Evolutionary conservation across 345 rosid species (phyloP).

Genomic region (Boechera retrofracta): DNA sequence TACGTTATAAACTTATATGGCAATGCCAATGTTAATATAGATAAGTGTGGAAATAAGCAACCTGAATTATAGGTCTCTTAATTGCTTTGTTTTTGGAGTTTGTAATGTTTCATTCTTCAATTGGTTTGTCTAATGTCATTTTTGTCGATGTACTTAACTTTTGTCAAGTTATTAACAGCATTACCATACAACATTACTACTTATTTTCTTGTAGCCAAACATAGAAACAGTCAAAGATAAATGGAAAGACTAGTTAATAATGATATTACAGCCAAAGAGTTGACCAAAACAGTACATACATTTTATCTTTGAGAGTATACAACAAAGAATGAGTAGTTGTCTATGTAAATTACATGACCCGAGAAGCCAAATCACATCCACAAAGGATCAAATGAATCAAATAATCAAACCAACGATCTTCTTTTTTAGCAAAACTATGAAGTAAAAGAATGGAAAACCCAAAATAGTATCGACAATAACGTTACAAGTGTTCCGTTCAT

Average conservation of each 20-base stretch:
- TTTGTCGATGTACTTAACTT: no score
- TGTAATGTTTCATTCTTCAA: no score
- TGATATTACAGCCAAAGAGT: neutral
- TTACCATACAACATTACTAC: neutral
- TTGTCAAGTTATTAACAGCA: no score
- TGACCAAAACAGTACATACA: constrained; percentile 16
- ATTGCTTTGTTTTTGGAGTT: no score
- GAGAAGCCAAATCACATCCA: constrained; percentile 22
- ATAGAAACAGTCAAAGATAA: neutral
- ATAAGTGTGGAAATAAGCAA: no score
- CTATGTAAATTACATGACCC: constrained; percentile 39
- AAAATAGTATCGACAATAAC: constrained; percentile 49
- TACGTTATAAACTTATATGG: neutral
- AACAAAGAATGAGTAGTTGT: constrained; percentile 40
- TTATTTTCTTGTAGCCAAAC: neutral
- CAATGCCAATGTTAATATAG: no score
- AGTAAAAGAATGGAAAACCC: constrained; percentile 48
- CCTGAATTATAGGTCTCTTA: no score
- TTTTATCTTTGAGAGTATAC: constrained; percentile 6
- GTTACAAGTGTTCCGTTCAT: constrained; percentile 37
- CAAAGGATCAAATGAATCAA: constrained; percentile 37
- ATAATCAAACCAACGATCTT: constrained; percentile 8
- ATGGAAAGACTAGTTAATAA: neutral
- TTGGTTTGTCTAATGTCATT: no score
- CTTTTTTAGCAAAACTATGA: constrained; percentile 43